These are phyloP conservation scores for Glomus cerebriforme DNA, from an alignment of 192 early-diverging fungal species.

Conservation along the genomic window DNA sequence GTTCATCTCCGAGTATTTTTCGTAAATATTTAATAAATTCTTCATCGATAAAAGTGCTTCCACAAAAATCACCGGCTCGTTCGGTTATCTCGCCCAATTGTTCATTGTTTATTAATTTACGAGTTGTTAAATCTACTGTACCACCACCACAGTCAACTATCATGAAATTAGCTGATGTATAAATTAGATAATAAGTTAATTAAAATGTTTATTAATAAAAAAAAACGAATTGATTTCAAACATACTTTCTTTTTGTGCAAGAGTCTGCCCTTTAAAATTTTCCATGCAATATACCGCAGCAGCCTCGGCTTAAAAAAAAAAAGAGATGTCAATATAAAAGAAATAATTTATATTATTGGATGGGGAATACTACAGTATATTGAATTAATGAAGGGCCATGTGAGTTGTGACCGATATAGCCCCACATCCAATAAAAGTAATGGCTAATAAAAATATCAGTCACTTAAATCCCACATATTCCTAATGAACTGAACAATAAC, in stretches of 20 bases:
- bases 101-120: too few species aligned
- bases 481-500: too few species aligned
- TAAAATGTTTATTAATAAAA: neutral
- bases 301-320: neutral
- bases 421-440: too few species aligned
- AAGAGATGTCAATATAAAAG: too few species aligned
- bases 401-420: too few species aligned
- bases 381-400: too few species aligned
- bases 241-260: neutral
- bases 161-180: constrained; percentile 49
- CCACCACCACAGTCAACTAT: constrained; percentile 61
- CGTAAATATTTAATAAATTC: constrained; percentile 16
- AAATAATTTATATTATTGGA: too few species aligned
- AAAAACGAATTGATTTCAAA: too few species aligned
- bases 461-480: too few species aligned
- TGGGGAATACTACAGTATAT: too few species aligned
- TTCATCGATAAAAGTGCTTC: constrained; percentile 2
- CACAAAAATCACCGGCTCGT: constrained; percentile 1
- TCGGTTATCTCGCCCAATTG: constrained; percentile 9
- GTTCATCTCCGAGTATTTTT: too few species aligned
- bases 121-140: constrained; percentile 38
- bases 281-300: neutral
- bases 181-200: neutral
- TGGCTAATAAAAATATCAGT: too few species aligned
- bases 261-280: neutral